Evolutionary conservation across 345 rosid genomes (phyloP).

Genomic region (Sonneratia caseolaris): DNA sequence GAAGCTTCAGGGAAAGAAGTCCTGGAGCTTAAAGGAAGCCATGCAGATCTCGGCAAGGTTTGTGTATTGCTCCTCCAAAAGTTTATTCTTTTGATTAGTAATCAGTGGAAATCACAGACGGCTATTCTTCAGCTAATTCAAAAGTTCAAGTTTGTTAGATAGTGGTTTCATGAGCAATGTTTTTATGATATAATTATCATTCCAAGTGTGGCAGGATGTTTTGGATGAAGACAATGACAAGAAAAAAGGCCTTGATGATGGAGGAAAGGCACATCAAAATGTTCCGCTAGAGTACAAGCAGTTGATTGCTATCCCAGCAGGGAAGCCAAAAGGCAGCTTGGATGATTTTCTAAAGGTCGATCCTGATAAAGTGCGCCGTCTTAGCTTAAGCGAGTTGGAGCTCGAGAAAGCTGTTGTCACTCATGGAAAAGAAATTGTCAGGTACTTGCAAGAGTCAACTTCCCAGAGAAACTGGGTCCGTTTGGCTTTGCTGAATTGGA

Average conservation of each 20-base stretch:
- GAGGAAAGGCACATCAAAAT: slow-evolving; percentile 13
- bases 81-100: background rate
- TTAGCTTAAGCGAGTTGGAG: slow-evolving; percentile 69
- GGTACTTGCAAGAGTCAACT: slow-evolving; percentile 12
- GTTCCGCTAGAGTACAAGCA: slow-evolving; percentile 34
- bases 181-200: too few relatives aligned
- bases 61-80: slow-evolving; percentile 1
- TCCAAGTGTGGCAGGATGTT: background rate
- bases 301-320: slow-evolving; percentile 67
- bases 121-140: too few relatives aligned
- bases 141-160: too few relatives aligned
- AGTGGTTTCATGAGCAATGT: background rate
- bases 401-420: slow-evolving; percentile 40
- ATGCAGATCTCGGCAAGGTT: slow-evolving; percentile 25
- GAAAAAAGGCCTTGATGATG: background rate
- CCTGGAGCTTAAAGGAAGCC: slow-evolving; percentile 26
- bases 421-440: slow-evolving; percentile 40
- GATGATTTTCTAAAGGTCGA: slow-evolving; percentile 31
- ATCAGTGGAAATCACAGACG: background rate
- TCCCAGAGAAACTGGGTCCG: background rate
- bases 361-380: slow-evolving; percentile 38
- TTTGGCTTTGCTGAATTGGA: too few relatives aligned
- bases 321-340: slow-evolving; percentile 48
- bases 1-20: slow-evolving; percentile 13
- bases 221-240: background rate